Percentiles rank a stretch among this genome's conserved stretches.
phyloP scores from a whole-genome alignment of 2,329 filamentous ascomycete genomes.

The Lasiodiplodia gonubiensis region DNA sequence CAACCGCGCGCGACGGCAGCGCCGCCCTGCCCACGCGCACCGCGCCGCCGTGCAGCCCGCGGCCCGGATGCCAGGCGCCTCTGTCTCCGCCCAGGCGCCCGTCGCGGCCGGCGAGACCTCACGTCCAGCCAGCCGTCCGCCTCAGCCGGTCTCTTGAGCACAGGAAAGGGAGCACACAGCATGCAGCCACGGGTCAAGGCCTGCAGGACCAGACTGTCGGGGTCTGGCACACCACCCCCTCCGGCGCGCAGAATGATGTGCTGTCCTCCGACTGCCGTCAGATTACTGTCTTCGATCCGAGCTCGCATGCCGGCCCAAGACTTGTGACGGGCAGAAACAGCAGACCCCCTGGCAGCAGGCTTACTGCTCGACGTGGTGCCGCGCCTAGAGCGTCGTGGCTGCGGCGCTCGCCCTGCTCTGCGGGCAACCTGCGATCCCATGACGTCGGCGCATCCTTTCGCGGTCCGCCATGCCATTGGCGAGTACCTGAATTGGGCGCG shows the following conservation, averaged over 20 bases:
- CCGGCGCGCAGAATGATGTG: slow-evolving; percentile 24
- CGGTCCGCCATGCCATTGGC: slow-evolving; percentile 21
- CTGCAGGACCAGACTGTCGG: slow-evolving; percentile 19
- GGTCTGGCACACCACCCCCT: slow-evolving; percentile 12
- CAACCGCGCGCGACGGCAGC: not conserved
- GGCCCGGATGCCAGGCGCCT: not conserved
- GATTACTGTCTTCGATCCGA: slow-evolving; percentile 17
- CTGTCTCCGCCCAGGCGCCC: not conserved
- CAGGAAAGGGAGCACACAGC: not conserved
- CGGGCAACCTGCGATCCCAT: slow-evolving; percentile 12
- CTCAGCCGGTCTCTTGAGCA: not conserved
- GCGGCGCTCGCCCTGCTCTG: slow-evolving; percentile 22
- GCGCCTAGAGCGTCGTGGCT: slow-evolving; percentile 16
- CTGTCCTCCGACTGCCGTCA: slow-evolving; percentile 26
- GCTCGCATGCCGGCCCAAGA: slow-evolving; percentile 9
- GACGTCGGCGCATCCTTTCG: slow-evolving; percentile 13
- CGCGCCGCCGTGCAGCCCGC: not conserved
- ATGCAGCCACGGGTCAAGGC: slow-evolving; percentile 15
- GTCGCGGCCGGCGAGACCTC: not conserved
- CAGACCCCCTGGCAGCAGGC: slow-evolving; percentile 13
- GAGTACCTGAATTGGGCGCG: slow-evolving; percentile 34
- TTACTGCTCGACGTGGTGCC: slow-evolving; percentile 23
- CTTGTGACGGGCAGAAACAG: slow-evolving; percentile 5
- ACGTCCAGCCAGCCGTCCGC: not conserved
- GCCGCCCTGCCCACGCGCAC: not conserved